phyloP scores from a whole-genome alignment of 805 yeast genomes.

The Myxozyma vanderwaltii region DNA sequence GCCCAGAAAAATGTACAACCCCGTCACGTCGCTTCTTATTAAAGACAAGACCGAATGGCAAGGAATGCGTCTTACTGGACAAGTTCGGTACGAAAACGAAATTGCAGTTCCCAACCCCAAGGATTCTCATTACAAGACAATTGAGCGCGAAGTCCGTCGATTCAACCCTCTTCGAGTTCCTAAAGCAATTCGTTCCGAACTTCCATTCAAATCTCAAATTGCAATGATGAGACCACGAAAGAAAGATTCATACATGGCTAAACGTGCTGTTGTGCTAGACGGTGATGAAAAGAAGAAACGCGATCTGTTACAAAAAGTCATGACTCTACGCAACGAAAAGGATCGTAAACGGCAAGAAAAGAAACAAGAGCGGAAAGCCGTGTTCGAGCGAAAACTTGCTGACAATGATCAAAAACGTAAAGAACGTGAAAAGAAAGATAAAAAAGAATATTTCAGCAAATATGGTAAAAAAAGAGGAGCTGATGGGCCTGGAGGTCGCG shows the following conservation, averaged over 20 bases:
- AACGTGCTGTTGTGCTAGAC: slow-evolving; percentile 89
- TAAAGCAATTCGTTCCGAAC: slow-evolving; percentile 65
- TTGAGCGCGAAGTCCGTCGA: slow-evolving; percentile 80
- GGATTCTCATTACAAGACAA: slow-evolving; percentile 60
- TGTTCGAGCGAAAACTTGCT: slow-evolving; percentile 72
- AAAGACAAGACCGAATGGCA: slow-evolving; percentile 83
- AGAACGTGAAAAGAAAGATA: slow-evolving; percentile 79
- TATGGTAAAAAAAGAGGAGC: slow-evolving; percentile 34
- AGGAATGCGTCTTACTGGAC: slow-evolving; percentile 96
- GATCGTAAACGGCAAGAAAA: slow-evolving; percentile 73
- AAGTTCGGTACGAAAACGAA: slow-evolving; percentile 75
- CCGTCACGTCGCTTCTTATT: slow-evolving; percentile 86
- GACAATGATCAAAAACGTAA: slow-evolving; percentile 67
- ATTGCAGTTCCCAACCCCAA: slow-evolving; percentile 62
- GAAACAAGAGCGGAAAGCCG: slow-evolving; percentile 74
- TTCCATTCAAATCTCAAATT: slow-evolving; percentile 92
- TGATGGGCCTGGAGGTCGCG: slow-evolving; percentile 40
- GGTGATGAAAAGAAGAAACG: slow-evolving; percentile 79
- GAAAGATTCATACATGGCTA: slow-evolving; percentile 75
- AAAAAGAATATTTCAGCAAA: slow-evolving; percentile 78
- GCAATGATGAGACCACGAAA: slow-evolving; percentile 73
- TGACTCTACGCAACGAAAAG: slow-evolving; percentile 82
- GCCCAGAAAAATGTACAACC: slow-evolving; percentile 89
- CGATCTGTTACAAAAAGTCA: slow-evolving; percentile 80
- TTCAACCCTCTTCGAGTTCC: slow-evolving; percentile 92